Evolutionary conservation across 495 filamentous ascomycete genomes (phyloP).

Genomic region (Aspergillus egyptiacus): DNA sequence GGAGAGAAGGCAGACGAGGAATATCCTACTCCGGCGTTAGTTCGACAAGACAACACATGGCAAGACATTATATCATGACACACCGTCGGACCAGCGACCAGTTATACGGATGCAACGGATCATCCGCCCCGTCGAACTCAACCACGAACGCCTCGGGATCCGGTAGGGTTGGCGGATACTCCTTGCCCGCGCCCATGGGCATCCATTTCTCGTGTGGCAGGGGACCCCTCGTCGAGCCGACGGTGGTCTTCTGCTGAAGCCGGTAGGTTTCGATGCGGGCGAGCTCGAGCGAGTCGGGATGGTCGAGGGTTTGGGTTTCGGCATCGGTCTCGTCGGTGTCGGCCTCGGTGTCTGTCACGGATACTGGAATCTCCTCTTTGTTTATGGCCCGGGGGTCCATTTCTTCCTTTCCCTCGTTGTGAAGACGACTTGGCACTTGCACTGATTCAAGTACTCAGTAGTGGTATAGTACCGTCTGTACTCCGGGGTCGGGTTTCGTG

Average conservation of each 20-base stretch:
- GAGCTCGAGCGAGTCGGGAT: constrained; percentile 21
- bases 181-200: constrained; percentile 27
- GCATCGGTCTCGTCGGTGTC: background rate
- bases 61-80: constrained; percentile 16
- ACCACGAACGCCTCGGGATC: constrained; percentile 42
- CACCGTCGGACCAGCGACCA: constrained; percentile 36
- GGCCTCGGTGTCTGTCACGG: background rate
- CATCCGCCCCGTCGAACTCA: constrained; percentile 46
- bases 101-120: constrained; percentile 50
- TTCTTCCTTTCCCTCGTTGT: too few relatives aligned
- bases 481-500: too few relatives aligned
- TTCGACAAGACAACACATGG: background rate
- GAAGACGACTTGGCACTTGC: too few relatives aligned
- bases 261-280: constrained; percentile 23
- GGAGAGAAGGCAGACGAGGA: constrained; percentile 34
- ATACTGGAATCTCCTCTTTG: constrained; percentile 5
- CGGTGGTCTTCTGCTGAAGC: constrained; percentile 23
- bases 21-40: too few relatives aligned
- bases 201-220: constrained; percentile 18
- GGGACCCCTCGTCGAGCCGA: constrained; percentile 22
- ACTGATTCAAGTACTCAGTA: too few relatives aligned
- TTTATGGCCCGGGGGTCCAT: constrained; percentile 8
- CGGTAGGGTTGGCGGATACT: constrained; percentile 40
- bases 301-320: constrained; percentile 8
- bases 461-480: too few relatives aligned